Conservation (phyloP, 345 rosid species). For the Noccaea bulbosa region DNA sequence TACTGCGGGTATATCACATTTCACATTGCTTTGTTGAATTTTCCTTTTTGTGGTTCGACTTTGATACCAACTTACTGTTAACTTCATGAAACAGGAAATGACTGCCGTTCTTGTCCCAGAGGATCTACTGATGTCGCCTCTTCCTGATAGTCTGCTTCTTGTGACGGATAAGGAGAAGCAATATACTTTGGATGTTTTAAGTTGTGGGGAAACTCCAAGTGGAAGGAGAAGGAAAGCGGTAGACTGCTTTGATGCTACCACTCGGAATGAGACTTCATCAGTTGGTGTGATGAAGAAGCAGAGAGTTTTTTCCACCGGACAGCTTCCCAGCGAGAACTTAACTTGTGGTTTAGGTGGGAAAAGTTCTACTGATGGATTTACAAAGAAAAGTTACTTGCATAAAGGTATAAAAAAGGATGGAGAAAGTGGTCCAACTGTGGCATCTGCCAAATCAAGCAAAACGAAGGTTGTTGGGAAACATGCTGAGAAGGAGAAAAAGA, state of each 20-base stretch:
- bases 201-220: slow-evolving; percentile 40
- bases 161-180: slow-evolving; percentile 49
- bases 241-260: slow-evolving; percentile 39
- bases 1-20: slow-evolving; percentile 64
- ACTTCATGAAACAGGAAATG: slow-evolving; percentile 64
- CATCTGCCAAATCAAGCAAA: slow-evolving; percentile 35
- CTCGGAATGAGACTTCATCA: slow-evolving; percentile 43
- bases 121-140: slow-evolving; percentile 65
- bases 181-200: slow-evolving; percentile 32
- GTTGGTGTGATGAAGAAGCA: slow-evolving; percentile 49
- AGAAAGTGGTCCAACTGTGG: slow-evolving; percentile 32
- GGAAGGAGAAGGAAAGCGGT: slow-evolving; percentile 46
- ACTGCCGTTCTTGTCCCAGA: slow-evolving; percentile 57
- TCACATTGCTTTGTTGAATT: slow-evolving; percentile 34
- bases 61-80: slow-evolving; percentile 34
- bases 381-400: slow-evolving; percentile 45
- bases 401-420: slow-evolving; percentile 43
- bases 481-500: slow-evolving; percentile 38
- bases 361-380: slow-evolving; percentile 40
- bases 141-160: slow-evolving; percentile 57
- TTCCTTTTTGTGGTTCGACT: slow-evolving; percentile 9
- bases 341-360: slow-evolving; percentile 40
- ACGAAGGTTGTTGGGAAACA: slow-evolving; percentile 39
- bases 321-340: slow-evolving; percentile 41
- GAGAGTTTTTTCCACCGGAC: slow-evolving; percentile 40